Evolutionary conservation across 495 filamentous ascomycete genomes (phyloP).

Genomic region (Trypethelium eluteriae): DNA sequence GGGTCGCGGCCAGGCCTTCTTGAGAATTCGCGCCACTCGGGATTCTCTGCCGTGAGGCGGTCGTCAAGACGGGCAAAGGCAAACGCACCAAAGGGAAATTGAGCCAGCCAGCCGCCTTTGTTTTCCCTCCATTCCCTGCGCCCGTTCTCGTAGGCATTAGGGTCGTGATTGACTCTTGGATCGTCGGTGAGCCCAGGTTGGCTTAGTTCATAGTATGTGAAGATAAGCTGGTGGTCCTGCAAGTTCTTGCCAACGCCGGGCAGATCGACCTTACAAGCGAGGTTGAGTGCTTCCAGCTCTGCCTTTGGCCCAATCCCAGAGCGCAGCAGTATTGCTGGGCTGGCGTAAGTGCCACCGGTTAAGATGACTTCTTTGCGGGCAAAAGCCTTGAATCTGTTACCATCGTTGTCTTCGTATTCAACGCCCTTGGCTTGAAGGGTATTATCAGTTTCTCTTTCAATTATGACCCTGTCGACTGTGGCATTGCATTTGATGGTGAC

Average conservation of each 20-base stretch:
- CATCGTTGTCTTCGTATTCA: slow-evolving; percentile 17
- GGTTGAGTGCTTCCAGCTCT: slow-evolving; percentile 20
- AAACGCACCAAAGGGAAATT: slow-evolving; percentile 49
- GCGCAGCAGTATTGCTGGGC: slow-evolving; percentile 17
- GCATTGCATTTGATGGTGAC: slow-evolving; percentile 18
- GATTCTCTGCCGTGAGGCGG: slow-evolving; percentile 39
- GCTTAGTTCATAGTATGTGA: slow-evolving; percentile 46
- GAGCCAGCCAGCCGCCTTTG: slow-evolving; percentile 44
- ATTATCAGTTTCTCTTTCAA: slow-evolving; percentile 14
- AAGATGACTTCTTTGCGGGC: slow-evolving; percentile 20
- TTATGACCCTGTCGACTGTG: slow-evolving; percentile 21
- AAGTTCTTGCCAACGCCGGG: slow-evolving; percentile 24
- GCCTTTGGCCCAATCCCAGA: slow-evolving; percentile 20
- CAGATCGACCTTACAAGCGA: slow-evolving; percentile 16
- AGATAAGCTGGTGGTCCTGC: slow-evolving; percentile 25
- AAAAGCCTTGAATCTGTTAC: slow-evolving; percentile 11
- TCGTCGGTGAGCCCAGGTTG: slow-evolving; percentile 41
- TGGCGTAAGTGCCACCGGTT: slow-evolving; percentile 19
- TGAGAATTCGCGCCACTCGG: slow-evolving; percentile 38
- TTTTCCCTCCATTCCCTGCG: slow-evolving; percentile 44
- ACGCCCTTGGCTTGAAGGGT: slow-evolving; percentile 16
- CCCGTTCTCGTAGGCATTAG: slow-evolving; percentile 34
- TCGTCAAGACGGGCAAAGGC: slow-evolving; percentile 47
- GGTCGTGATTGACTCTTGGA: slow-evolving; percentile 36
- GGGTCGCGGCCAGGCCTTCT: slow-evolving; percentile 43